Base-by-base conservation (phyloP, 2,329 filamentous ascomycete species). In the Colletotrichum liriopes region DNA sequence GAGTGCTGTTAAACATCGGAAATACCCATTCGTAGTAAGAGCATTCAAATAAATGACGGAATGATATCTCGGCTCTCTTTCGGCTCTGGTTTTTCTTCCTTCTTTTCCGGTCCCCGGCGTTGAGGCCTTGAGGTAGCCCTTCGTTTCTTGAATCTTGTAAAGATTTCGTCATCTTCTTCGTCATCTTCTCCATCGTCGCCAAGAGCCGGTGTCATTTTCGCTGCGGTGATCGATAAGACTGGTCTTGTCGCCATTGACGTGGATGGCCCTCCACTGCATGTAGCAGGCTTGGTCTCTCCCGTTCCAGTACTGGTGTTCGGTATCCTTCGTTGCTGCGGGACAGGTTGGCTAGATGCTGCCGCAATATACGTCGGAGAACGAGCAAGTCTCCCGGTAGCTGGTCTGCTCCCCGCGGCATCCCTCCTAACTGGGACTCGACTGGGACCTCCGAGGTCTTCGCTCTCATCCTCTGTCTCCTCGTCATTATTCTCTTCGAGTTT, bases 191-290 rank as follows among this genome's bases (percentile, higher is more conserved):
- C 52, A 2, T 63, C 52, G 1, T 51, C 52, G 1, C 47, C 37
- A 5, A 8, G 14, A 11, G 9, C 9, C 11, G 47, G 18, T 18
- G 26, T 52, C 2, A 51, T 35, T 1, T 41, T 58, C n/a, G 41
- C 82, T 79, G 39, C 82, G 78, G 0, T 79, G 75, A 18, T 82
- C 77, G n/a, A 74, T 37, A 58, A 72, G 23, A 16, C 12, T 59
- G n/a, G 71, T 62, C 18, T 74, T 63, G 58, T 45, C 32, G 52
- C 5, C 7, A 12, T 59, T 41, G 12, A 45, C 39, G 9, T 35
- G 20, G 37, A 6, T 32, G 54, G 18, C 4, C 26, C 45, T 23
- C 54, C 26, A 7, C n/a, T 35, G 5, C 20, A 18, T 14, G 54
- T 29, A 12, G 62, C 23, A 66, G 49, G 8, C 43, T 29, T 60